Conservation (phyloP, 78 protist genomes). For the Polysphondylium violaceum region DNA sequence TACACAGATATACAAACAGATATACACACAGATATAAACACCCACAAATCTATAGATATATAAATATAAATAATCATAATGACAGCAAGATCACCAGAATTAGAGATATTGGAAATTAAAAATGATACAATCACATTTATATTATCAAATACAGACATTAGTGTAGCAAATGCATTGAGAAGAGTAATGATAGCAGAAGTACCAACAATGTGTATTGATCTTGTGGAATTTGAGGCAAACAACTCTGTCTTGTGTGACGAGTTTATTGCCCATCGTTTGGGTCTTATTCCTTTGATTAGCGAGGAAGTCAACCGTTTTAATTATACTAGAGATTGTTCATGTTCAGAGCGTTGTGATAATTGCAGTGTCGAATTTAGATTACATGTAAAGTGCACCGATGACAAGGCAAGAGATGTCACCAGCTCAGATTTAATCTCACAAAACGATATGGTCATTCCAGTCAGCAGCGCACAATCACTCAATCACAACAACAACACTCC, state of each 20-base stretch:
- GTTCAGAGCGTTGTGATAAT: conserved; percentile 64
- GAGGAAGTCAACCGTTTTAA: conserved; percentile 13
- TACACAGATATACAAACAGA: not conserved
- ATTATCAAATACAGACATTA: conserved; percentile 82
- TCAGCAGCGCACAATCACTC: not conserved
- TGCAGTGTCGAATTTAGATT: conserved; percentile 85
- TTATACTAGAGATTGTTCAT: conserved; percentile 82
- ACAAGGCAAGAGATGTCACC: conserved; percentile 53
- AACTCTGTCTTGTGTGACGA: conserved; percentile 92
- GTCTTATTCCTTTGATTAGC: conserved; percentile 90
- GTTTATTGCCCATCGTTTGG: conserved; percentile 95
- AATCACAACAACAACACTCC: not conserved
- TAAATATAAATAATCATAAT: not conserved
- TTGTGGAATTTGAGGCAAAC: conserved; percentile 87
- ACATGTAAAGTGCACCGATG: conserved; percentile 44
- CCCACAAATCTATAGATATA: not conserved
- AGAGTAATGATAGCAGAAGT: conserved; percentile 94
- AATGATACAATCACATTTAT: conserved; percentile 79
- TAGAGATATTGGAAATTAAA: conserved; percentile 76
- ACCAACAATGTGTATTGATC: conserved; percentile 93
- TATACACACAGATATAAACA: not conserved
- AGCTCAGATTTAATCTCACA: conserved; percentile 37
- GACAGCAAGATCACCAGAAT: conserved; percentile 39
- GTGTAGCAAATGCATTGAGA: conserved; percentile 87
- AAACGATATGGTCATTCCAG: conserved; percentile 48